Conservation (phyloP, 2,329 filamentous ascomycete genomes). For the Arthrobotrys entomopaga region DNA sequence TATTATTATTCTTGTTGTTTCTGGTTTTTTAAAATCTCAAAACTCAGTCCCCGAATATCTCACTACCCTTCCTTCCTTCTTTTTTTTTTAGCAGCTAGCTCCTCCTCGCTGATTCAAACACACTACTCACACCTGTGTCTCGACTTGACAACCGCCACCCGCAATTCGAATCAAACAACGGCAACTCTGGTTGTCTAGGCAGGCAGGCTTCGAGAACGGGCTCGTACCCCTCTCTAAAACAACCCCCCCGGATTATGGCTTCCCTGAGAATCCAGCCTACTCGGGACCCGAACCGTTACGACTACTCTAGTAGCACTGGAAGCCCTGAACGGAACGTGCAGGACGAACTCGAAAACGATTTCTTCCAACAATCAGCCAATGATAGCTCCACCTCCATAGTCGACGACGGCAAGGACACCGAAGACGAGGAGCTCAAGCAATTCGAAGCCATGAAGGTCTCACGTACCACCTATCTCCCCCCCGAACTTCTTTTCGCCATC, state of each 20-base stretch:
- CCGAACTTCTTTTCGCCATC: conserved; percentile 92
- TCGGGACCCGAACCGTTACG: conserved; percentile 54
- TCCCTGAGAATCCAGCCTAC: conserved; percentile 49
- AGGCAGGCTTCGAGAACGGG: not conserved
- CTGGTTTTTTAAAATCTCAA: too few species aligned
- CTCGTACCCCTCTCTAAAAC: not conserved
- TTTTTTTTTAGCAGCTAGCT: not conserved
- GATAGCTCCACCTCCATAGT: conserved; percentile 58
- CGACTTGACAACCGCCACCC: not conserved
- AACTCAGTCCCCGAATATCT: not conserved
- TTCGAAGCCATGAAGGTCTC: conserved; percentile 59
- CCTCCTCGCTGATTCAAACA: conserved; percentile 34
- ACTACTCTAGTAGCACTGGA: conserved; percentile 57
- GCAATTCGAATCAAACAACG: conserved; percentile 11
- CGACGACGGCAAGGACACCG: conserved; percentile 51
- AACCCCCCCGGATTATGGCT: conserved; percentile 50
- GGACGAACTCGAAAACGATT: conserved; percentile 57
- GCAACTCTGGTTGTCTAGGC: conserved; percentile 6
- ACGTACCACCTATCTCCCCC: conserved; percentile 79
- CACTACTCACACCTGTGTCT: conserved; percentile 4
- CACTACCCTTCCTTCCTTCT: not conserved
- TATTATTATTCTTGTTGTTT: too few species aligned
- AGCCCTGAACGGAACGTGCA: conserved; percentile 58
- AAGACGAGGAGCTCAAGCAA: conserved; percentile 56
- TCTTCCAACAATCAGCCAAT: conserved; percentile 57